Conservation (phyloP, 148 eudicot genomes). For the Pharnaceum exiguum region DNA sequence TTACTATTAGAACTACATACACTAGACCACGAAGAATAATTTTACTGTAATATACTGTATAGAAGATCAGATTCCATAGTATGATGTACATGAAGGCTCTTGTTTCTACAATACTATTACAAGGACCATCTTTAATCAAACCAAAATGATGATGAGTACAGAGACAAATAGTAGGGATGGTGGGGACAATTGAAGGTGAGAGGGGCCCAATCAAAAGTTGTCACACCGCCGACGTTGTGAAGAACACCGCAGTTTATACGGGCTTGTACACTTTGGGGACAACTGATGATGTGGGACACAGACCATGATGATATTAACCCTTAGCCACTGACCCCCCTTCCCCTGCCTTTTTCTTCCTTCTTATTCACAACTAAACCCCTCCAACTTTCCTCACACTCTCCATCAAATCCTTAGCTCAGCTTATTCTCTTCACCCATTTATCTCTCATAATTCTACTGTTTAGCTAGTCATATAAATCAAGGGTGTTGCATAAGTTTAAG, state of each 20-base stretch:
- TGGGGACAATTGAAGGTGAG: too few species aligned
- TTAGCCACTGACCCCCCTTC: background rate
- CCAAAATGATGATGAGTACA: constrained; percentile 17
- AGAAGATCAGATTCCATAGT: too few species aligned
- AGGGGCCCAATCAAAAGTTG: constrained; percentile 13
- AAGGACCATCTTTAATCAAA: too few species aligned
- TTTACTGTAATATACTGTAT: too few species aligned
- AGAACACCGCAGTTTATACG: constrained; percentile 21
- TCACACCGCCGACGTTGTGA: constrained; percentile 33
- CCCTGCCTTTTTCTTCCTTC: constrained; percentile 76
- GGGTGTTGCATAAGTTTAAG: too few species aligned
- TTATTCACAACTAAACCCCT: constrained; percentile 49
- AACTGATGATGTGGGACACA: constrained; percentile 3
- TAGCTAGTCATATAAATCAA: too few species aligned
- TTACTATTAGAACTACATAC: too few species aligned
- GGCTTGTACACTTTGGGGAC: background rate
- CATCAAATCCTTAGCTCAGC: constrained; percentile 6
- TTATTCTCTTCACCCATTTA: background rate
- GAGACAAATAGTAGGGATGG: background rate
- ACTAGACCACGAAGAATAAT: too few species aligned
- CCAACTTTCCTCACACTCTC: constrained; percentile 10
- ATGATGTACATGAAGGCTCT: too few species aligned
- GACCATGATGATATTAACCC: background rate
- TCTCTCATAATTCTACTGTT: too few species aligned
- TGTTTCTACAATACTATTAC: too few species aligned